These are phyloP conservation scores for Dendrobium chrysotoxum DNA, from an alignment of 106 monocot species.

Conservation along the genomic window DNA sequence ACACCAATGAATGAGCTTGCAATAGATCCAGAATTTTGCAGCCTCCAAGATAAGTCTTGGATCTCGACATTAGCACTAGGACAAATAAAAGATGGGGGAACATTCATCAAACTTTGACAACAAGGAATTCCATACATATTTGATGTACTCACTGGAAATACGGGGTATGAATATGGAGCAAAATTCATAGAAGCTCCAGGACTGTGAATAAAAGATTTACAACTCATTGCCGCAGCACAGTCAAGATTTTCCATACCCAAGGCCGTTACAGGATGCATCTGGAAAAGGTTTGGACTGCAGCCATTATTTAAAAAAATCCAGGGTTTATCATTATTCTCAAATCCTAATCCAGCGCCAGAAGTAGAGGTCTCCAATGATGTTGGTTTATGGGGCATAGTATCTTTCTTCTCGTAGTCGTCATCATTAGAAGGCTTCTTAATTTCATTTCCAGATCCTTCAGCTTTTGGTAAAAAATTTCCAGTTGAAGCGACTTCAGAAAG, in stretches of 20 bases:
- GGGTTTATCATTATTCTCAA: conserved; percentile 12
- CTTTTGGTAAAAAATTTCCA: conserved; percentile 15
- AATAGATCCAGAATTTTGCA: conserved; percentile 26
- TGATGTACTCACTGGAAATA: conserved; percentile 23
- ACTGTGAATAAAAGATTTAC: conserved; percentile 8
- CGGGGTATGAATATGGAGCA: conserved; percentile 16
- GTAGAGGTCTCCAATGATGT: conserved; percentile 3
- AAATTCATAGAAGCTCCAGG: conserved; percentile 14
- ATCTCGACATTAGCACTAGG: conserved; percentile 11
- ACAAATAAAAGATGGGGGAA: conserved; percentile 31
- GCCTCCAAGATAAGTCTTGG: conserved; percentile 4
- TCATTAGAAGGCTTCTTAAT: conserved; percentile 13
- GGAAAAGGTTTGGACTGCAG: background rate
- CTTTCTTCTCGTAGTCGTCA: conserved; percentile 13
- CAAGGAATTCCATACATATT: conserved; percentile 21
- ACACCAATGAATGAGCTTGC: conserved; percentile 20
- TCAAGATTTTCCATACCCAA: conserved; percentile 14
- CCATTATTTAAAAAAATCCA: conserved; percentile 17
- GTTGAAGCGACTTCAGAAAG: conserved; percentile 8
- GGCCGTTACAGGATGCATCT: no score
- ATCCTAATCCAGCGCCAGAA: conserved; percentile 5
- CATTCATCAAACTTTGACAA: conserved; percentile 18
- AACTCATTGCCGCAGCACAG: conserved; percentile 9
- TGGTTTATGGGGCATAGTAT: conserved; percentile 7
- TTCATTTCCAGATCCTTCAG: conserved; percentile 13